Base-by-base conservation (phyloP, 176 grass and related monocot genomes). In the Areca catechu region DNA sequence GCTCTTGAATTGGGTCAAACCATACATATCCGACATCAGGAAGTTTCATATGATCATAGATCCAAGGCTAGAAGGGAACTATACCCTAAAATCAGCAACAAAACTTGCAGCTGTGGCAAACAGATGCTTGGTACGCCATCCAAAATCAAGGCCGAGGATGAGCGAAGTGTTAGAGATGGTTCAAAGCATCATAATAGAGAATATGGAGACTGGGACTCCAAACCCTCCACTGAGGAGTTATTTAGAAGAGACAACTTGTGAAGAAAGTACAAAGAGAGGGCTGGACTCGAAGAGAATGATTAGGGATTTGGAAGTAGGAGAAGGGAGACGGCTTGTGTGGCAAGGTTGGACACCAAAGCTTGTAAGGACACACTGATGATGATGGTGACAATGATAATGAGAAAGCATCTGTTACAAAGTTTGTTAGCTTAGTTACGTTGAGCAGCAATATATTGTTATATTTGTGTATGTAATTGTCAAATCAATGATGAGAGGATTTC, bases 91-190 rank as follows among this genome's bases (percentile, higher is more conserved):
- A 60, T 77, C 81, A 14, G 84, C 84, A 28, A 82, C 71, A 60
- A 82, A 82, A 74, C 76, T 97, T 4, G 83, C 83, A 4, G 72
- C 83, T 0, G 75, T 88, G 52, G 92, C 92, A 24, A 97, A 88
- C 50, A 87, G 72, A 53, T 97, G 92, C 29, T 67, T 97, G 23
- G 61, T 82, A 49, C 92, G 92, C 16, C 72, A 84, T 16, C 68
- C 83, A 4, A 91, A 56, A 58, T 70, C 83, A 5, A 75, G 83
- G 30, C 92, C 92, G 1, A 97, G 88, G 77, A 97, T 91, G 86
- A 97, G 92, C 0, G 80, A 97, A 75, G 92, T 97, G 20, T 20
- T 88, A 48, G 78, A 85, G 43, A 97, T 91, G 92, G 77, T 97
- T 27, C 71, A 82, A 71, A 91, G 81, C 62, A 91, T 97, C 2